Base-by-base conservation (phyloP, 163 green algal species). In the Scenedesmus sp. region DNA sequence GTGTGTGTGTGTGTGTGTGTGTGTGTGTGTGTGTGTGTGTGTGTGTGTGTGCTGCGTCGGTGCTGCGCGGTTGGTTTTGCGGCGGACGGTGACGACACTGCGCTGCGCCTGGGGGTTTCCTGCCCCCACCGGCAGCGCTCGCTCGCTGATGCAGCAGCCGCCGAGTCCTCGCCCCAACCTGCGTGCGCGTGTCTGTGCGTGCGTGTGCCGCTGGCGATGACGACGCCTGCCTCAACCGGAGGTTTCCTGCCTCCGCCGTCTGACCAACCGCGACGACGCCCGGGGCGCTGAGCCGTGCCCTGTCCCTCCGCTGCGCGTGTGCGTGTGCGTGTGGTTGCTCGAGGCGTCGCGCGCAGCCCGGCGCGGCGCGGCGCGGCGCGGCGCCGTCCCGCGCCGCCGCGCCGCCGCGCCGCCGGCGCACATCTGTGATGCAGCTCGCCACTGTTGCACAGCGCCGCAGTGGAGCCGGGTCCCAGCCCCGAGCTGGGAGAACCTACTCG, bases 401-500 rank as follows among this genome's bases (percentile, higher is more conserved):
- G n/a, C n/a, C n/a, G n/a, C n/a, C n/a, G n/a, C n/a, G n/a, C n/a
- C 14, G n/a, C 53, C 53, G 10, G n/a, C 53, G 6, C 45, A 48
- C 71, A 80, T 80, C 71, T 24, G 50, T 80, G 71, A 80, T 80
- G 71, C 14, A 71, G 31, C 0, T 53, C 13, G 36, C 71, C 58
- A 71, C 24, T 50, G 13, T 36, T 72, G 71, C 60, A 63, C 71
- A 80, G 31, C 63, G 71, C 71, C 58, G 71, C 56, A 63, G 57
- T 4, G 44, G 56, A 71, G 58, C 71, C 69, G 71, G 71, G 71
- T 80, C 60, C 58, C 58, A 72, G 28, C 36, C 53, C 36, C 29
- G 58, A 80, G 71, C 29, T 77, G 54, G 71, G 58, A 58, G 71
- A 80, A 80, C 71, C 71, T 70, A 79, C 71, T 39, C 60, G 60